These are phyloP conservation scores for Pestalotiopsis sp. DNA, from an alignment of 2,329 filamentous ascomycete species.

Conservation along the genomic window DNA sequence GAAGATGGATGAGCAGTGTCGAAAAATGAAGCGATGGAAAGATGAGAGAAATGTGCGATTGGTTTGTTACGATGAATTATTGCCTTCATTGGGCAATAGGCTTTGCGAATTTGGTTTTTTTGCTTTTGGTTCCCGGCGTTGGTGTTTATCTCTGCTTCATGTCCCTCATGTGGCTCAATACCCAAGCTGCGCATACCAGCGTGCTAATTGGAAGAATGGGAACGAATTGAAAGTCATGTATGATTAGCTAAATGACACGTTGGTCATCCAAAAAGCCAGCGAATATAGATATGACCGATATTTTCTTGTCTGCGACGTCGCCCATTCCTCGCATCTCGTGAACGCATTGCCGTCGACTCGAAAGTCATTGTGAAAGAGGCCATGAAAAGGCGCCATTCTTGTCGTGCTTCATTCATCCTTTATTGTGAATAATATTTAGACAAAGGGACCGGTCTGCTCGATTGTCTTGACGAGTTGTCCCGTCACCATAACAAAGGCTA, in stretches of 20 bases:
- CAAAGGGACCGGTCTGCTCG: no score
- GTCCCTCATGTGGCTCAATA: background rate
- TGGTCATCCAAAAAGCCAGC: background rate
- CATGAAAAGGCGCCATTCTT: no score
- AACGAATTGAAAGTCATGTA: conserved; percentile 11
- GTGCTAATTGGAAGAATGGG: background rate
- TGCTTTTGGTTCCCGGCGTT: background rate
- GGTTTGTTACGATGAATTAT: background rate
- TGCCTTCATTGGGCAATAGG: conserved; percentile 7
- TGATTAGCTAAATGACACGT: background rate
- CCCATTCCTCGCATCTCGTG: no score
- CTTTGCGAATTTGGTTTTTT: background rate
- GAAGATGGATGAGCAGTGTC: background rate
- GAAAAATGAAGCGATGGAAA: background rate
- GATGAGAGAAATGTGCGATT: background rate
- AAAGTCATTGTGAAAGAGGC: background rate
- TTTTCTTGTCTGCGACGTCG: background rate
- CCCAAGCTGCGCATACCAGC: background rate
- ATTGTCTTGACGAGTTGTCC: no score
- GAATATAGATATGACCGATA: conserved; percentile 4
- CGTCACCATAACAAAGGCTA: no score
- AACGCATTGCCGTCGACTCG: background rate
- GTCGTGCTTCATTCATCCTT: no score
- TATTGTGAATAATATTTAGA: no score
- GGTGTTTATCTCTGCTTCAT: background rate